phyloP scores from a whole-genome alignment of 1,284 basidiomycete species.

The Agaricales sp. region DNA sequence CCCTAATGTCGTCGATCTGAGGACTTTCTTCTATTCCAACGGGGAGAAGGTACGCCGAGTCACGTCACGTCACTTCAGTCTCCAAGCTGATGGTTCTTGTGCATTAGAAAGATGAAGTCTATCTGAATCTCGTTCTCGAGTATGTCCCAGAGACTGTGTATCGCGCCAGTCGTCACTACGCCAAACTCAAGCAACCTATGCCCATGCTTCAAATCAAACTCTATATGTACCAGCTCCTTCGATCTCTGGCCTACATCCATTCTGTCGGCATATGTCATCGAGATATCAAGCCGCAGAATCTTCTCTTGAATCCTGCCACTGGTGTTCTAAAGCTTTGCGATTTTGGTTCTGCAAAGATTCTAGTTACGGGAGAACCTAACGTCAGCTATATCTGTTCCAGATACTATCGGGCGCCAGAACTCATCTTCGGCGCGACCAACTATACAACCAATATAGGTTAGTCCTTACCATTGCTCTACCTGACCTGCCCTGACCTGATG shows the following conservation, averaged over 20 bases:
- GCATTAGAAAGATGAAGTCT: slow-evolving; percentile 97
- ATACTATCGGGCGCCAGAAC: slow-evolving; percentile 98
- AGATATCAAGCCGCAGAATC: slow-evolving; percentile 99
- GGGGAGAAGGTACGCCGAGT: slow-evolving; percentile 81
- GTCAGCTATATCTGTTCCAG: slow-evolving; percentile 99
- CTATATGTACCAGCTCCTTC: slow-evolving; percentile 96
- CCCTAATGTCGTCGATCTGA: slow-evolving; percentile 96
- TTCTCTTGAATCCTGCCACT: slow-evolving; percentile 92
- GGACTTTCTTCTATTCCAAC: slow-evolving; percentile 98
- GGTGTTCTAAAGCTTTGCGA: slow-evolving; percentile 98
- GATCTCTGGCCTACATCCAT: slow-evolving; percentile 96
- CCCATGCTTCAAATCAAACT: slow-evolving; percentile 99
- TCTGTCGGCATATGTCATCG: slow-evolving; percentile 97
- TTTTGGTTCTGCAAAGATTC: slow-evolving; percentile 98
- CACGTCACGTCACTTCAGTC: slow-evolving; percentile 8
- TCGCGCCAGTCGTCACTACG: slow-evolving; percentile 96
- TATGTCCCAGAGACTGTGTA: slow-evolving; percentile 99
- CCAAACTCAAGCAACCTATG: slow-evolving; percentile 99
- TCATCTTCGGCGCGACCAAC: slow-evolving; percentile 99
- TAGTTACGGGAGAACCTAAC: slow-evolving; percentile 96
- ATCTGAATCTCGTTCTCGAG: slow-evolving; percentile 98
- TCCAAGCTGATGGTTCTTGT: slow-evolving; percentile 6
- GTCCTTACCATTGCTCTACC: slow-evolving; percentile 20
- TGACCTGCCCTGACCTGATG: neutral
- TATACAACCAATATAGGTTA: slow-evolving; percentile 99